Conservation (phyloP, 1,284 basidiomycete species). For the Boletus holoroseus region DNA sequence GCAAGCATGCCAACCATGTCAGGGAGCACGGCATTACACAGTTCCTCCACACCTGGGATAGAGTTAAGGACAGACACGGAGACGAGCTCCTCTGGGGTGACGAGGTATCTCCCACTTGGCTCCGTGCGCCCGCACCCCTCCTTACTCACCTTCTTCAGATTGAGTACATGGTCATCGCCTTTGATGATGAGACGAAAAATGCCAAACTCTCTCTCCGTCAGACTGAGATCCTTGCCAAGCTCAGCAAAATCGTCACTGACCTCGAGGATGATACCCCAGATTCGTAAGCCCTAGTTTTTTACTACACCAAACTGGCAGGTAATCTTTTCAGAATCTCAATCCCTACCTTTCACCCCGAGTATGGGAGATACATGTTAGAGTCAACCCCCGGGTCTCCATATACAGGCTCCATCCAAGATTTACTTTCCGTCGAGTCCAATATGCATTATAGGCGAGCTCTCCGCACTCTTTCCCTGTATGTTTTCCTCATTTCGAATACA, state of each 20-base stretch:
- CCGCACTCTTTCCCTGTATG: neutral
- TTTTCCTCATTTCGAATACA: constrained; percentile 12
- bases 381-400: constrained; percentile 96
- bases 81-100: constrained; percentile 98
- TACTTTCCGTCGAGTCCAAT: constrained; percentile 87
- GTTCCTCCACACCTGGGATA: constrained; percentile 90
- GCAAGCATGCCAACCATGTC: constrained; percentile 85
- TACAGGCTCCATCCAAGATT: constrained; percentile 78
- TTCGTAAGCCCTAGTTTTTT: constrained; percentile 40
- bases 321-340: constrained; percentile 53
- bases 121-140: neutral
- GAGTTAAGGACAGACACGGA: constrained; percentile 85
- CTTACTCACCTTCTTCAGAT: constrained; percentile 48
- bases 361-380: constrained; percentile 98
- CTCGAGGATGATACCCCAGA: constrained; percentile 59
- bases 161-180: constrained; percentile 93
- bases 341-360: constrained; percentile 98
- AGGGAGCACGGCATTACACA: constrained; percentile 92
- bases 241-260: constrained; percentile 65
- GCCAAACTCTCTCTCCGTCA: constrained; percentile 90
- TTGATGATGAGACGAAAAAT: constrained; percentile 75
- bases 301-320: constrained; percentile 3
- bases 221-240: constrained; percentile 85
- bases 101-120: constrained; percentile 58
- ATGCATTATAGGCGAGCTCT: constrained; percentile 77